phyloP scores from a whole-genome alignment of 192 early-diverging fungal genomes.

The Dissophora globulifera region DNA sequence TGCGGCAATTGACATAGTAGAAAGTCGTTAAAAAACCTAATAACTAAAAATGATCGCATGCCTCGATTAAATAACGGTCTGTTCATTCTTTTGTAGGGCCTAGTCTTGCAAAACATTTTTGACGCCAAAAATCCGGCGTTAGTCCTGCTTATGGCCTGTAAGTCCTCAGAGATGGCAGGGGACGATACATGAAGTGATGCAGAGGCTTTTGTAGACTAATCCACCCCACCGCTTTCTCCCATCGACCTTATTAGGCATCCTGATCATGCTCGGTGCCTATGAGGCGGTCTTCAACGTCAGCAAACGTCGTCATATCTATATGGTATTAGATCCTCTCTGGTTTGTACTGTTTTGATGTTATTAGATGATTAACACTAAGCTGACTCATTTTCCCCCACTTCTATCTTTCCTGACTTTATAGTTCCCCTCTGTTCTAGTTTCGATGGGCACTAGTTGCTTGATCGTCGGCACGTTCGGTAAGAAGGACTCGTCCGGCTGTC shows the following conservation, averaged over 20 bases:
- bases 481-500: too few species aligned
- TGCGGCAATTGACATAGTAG: too few species aligned
- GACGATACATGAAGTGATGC: too few species aligned
- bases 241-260: constrained; percentile 46
- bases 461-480: constrained; percentile 66
- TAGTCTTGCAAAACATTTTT: constrained; percentile 76
- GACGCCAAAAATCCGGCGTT: constrained; percentile 66
- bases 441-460: constrained; percentile 61
- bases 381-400: too few species aligned
- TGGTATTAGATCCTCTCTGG: constrained; percentile 65
- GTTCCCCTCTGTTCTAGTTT: constrained; percentile 61
- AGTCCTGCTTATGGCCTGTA: constrained; percentile 69
- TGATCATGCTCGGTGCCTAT: constrained; percentile 71
- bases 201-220: too few species aligned
- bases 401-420: constrained; percentile 29
- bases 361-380: too few species aligned
- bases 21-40: too few species aligned
- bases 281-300: constrained; percentile 78
- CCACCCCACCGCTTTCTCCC: not conserved
- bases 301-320: constrained; percentile 74
- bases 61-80: too few species aligned
- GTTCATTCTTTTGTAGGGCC: constrained; percentile 66
- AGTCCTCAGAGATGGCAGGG: constrained; percentile 6
- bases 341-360: too few species aligned
- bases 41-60: too few species aligned